phyloP scores from a whole-genome alignment of 2,329 filamentous ascomycete genomes.

The Septoria linicola region DNA sequence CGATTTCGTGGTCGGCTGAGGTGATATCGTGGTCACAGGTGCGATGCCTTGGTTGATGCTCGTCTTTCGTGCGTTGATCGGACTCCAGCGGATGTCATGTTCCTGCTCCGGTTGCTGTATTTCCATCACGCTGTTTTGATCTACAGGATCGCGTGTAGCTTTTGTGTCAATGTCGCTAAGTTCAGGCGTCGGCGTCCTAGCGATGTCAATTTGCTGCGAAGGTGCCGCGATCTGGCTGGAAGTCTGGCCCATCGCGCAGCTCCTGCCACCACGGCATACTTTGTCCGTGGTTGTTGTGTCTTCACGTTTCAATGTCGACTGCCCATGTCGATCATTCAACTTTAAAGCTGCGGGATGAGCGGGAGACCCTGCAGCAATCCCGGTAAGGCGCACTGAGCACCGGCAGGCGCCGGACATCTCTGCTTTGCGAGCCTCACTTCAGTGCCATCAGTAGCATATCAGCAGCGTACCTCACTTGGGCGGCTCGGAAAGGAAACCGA shows the following conservation, averaged over 20 bases:
- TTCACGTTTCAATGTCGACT: not conserved
- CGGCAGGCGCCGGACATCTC: no score
- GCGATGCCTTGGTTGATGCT: not conserved
- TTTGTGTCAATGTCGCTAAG: constrained; percentile 7
- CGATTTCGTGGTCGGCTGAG: not conserved
- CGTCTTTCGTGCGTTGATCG: constrained; percentile 3
- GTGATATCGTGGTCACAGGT: not conserved
- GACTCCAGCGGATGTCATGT: constrained; percentile 4
- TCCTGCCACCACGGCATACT: not conserved
- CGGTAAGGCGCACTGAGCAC: no score
- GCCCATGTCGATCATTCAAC: constrained; percentile 10
- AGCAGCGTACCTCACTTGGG: no score
- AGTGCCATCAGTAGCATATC: no score
- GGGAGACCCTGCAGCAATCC: constrained; percentile 1
- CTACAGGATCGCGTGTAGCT: not conserved
- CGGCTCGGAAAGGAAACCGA: no score
- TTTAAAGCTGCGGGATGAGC: constrained; percentile 8
- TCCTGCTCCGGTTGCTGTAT: not conserved
- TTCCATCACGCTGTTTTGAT: constrained; percentile 1
- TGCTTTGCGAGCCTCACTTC: no score
- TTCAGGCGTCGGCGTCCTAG: constrained; percentile 10
- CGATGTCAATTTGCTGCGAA: constrained; percentile 10
- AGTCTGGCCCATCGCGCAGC: constrained; percentile 19
- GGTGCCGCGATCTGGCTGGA: constrained; percentile 19
- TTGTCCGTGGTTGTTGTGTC: not conserved